Evolutionary conservation across 371 early-diverging fungal species (phyloP), one percentile per base, ranked within the genome.

Genomic region (Encephalitozoon cuniculi): DNA sequence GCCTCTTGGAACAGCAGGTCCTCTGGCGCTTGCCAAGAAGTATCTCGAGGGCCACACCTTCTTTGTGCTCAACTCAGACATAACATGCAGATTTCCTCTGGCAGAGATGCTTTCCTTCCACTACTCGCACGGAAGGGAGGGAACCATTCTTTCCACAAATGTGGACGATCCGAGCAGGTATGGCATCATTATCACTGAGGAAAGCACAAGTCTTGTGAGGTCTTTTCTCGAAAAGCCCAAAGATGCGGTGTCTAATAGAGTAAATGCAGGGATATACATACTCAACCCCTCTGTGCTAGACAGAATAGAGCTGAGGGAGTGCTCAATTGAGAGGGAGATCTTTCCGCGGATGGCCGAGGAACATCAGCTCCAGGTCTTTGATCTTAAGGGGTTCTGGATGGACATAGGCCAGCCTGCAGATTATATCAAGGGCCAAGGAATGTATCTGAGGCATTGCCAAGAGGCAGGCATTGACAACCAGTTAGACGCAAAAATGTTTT

Each of bases 331-430:
- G 85, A 95, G 92, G 84, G 97, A 96, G 82, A 88, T 95, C 5
- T 97, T 98, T 87, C 97, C 97, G 18, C 71, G 54, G 59, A 92
- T 98, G 89, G 95, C 95, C 15, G 81, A 84, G 26, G 91, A 91
- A 67, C 81, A 83, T 15, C 88, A 91, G 81, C 88, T 98, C 59
- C 91, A 91, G 82, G 88, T 91, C 34, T 94, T 92, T 85, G 91
- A 92, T 15, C 88, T 96, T 40, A 90, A 93, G 63, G 95, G 96
- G 66, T 96, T 91, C 89, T 98, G 98, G 98, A 94, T 94, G 94
- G 98, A 98, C 83, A 95, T 98, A 52, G 98, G 98, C 37, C 96
- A 96, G 86, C 96, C 96, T 77, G 92, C 91, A 82, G 98, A 96
- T 85, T 98, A 92, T 85, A 86, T 98, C 79, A 90, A 90, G 5